Evolutionary conservation across 2,329 filamentous ascomycete species (phyloP).

Genomic region (Calonectria fujianensis): DNA sequence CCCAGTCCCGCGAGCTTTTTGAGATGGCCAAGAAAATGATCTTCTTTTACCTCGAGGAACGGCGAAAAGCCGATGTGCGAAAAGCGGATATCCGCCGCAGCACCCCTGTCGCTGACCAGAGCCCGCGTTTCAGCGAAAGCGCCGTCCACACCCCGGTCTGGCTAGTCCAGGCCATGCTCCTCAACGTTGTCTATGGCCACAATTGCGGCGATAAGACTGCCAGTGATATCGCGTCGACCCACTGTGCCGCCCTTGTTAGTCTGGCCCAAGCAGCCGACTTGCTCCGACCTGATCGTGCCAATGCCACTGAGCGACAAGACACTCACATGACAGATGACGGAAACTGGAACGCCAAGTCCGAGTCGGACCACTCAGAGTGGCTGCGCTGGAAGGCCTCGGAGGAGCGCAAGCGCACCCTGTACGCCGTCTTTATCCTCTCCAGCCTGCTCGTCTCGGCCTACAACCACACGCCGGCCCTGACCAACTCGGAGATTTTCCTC

Average conservation of each 20-base stretch:
- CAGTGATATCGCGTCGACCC: conserved; percentile 93
- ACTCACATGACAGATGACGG: conserved; percentile 74
- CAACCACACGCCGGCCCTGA: conserved; percentile 92
- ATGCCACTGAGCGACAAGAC: conserved; percentile 70
- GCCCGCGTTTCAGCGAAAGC: conserved; percentile 72
- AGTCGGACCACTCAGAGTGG: conserved; percentile 78
- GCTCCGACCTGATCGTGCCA: conserved; percentile 67
- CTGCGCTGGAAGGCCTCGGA: conserved; percentile 90
- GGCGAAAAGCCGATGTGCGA: conserved; percentile 87
- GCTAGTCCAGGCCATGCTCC: conserved; percentile 96
- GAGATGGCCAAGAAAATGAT: conserved; percentile 98
- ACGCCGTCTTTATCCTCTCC: conserved; percentile 92
- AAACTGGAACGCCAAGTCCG: conserved; percentile 67
- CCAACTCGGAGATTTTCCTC: conserved; percentile 93
- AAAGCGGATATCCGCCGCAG: conserved; percentile 76
- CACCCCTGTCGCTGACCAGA: conserved; percentile 68
- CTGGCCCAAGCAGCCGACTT: conserved; percentile 93
- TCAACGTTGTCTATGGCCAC: conserved; percentile 97
- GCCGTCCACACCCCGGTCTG: conserved; percentile 88
- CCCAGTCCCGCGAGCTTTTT: conserved; percentile 88
- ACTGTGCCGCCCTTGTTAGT: conserved; percentile 92
- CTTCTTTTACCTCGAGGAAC: conserved; percentile 91
- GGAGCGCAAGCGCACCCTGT: conserved; percentile 94
- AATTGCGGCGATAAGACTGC: conserved; percentile 94
- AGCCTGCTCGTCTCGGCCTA: conserved; percentile 94